Evolutionary conservation across 306 rosid genomes (phyloP), one percentile per base, ranked within the genome.

Genomic region (Quillaja saponaria): DNA sequence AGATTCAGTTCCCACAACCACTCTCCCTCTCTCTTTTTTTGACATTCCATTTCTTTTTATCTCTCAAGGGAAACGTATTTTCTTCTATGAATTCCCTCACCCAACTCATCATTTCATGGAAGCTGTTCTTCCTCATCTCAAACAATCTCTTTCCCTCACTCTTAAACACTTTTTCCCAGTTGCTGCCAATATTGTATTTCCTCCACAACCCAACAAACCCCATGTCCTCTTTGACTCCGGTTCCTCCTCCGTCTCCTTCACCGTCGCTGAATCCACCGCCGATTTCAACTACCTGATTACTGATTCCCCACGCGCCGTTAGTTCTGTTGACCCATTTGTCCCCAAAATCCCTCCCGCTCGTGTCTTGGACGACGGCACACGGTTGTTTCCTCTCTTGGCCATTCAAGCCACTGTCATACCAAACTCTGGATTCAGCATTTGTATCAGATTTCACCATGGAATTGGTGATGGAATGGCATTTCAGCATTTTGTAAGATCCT

Each of bases 161-260:
- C 78, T 80, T 15, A 73, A 68, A 63, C 76, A 63, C 52, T 76
- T 80, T 73, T 76, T 80, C 65, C 81, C 78, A 8, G 63, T 67
- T 0, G 19, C 61, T 0, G 19, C 63, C 17, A 72, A 67, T 10
- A 70, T 76, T 47, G 38, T 80, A 3, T 15, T 21, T 4, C 79
- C 78, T 19, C 61, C 73, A 15, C 46, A 6, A 16, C 44, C 61
- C 14, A 8, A 5, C 25, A 55, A 64, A 3, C 72, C 52, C 18
- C 67, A 39, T 5, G 11, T 20, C 16, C 69, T 74, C 47, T 60
- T 63, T 14, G 76, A 76, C 45, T 33, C 50, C 0, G 6, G 17
- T 0, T 64, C 55, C 0, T 55, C 71, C 67, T 67, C 70, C 1
- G 18, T 76, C 25, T 15, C 51, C 6, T 63, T 80, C 40, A 63